Evolutionary conservation across 352 stramenopile species (phyloP).

Genomic region (Globisporangium apiculatum): DNA sequence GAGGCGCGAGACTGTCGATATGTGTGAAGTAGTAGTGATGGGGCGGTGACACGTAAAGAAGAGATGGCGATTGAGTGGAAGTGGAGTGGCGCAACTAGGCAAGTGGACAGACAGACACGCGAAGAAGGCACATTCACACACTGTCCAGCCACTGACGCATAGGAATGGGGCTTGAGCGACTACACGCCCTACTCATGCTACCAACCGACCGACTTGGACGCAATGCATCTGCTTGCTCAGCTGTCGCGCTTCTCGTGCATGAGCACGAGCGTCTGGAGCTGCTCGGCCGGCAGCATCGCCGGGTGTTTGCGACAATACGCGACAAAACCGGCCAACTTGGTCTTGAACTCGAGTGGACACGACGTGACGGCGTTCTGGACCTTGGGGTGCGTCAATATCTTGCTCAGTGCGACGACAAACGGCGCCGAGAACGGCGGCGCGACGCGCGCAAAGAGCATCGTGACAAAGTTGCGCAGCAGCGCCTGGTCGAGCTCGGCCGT

Average conservation of each 20-base stretch:
- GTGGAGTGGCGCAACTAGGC: too few relatives aligned
- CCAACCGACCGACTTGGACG: too few relatives aligned
- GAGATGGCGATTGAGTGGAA: too few relatives aligned
- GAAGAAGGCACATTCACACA: neutral
- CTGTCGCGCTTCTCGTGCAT: constrained; percentile 29
- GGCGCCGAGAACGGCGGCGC: constrained; percentile 70
- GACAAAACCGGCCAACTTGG: constrained; percentile 64
- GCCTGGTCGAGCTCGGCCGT: constrained; percentile 78
- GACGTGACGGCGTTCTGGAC: constrained; percentile 79
- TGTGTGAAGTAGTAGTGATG: too few relatives aligned
- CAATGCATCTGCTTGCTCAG: neutral
- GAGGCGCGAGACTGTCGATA: too few relatives aligned
- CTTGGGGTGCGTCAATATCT: constrained; percentile 80
- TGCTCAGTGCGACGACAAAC: constrained; percentile 60
- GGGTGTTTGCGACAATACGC: constrained; percentile 64
- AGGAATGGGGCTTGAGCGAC: too few relatives aligned
- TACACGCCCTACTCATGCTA: too few relatives aligned
- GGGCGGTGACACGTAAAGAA: too few relatives aligned
- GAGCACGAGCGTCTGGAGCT: constrained; percentile 50
- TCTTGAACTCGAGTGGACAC: constrained; percentile 67
- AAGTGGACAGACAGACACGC: too few relatives aligned
- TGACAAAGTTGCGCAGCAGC: constrained; percentile 80
- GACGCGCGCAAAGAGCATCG: constrained; percentile 68
- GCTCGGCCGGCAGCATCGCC: constrained; percentile 46
- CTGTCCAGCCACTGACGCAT: neutral